Percentiles rank a stretch among this genome's conserved stretches.
These are phyloP conservation scores for Sclerotinia spermophila DNA, from an alignment of 2,329 filamentous ascomycete genomes.

Conservation along the genomic window DNA sequence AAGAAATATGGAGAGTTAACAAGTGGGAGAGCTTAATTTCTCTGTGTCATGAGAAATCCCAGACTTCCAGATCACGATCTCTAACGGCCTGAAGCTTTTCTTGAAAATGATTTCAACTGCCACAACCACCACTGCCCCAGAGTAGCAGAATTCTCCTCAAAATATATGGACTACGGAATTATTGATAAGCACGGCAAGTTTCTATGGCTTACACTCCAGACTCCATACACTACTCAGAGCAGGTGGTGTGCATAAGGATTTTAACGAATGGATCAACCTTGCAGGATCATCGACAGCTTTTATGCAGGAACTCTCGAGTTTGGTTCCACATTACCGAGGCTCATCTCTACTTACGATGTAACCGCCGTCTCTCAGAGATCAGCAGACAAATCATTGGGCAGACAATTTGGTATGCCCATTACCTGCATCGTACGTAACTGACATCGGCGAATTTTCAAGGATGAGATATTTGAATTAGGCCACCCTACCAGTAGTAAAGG, in stretches of 20 bases:
- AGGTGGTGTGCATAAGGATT: constrained; percentile 2
- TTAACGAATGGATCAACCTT: constrained; percentile 2
- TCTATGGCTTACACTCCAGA: not conserved
- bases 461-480: not conserved
- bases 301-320: constrained; percentile 15
- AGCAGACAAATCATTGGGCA: not conserved
- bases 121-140: not conserved
- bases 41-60: not conserved
- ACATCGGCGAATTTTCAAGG: not conserved
- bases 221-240: not conserved
- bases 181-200: not conserved
- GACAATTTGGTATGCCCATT: not conserved
- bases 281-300: constrained; percentile 7
- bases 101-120: not conserved
- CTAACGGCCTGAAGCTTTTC: not conserved
- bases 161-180: not conserved
- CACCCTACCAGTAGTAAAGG: not conserved
- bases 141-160: not conserved
- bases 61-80: not conserved
- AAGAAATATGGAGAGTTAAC: not conserved
- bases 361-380: constrained; percentile 6
- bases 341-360: not conserved
- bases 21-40: not conserved
- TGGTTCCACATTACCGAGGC: constrained; percentile 1
- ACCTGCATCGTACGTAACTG: not conserved